Base-by-base conservation (phyloP, 805 yeast genomes). In the Nakazawaea molendinolei region DNA sequence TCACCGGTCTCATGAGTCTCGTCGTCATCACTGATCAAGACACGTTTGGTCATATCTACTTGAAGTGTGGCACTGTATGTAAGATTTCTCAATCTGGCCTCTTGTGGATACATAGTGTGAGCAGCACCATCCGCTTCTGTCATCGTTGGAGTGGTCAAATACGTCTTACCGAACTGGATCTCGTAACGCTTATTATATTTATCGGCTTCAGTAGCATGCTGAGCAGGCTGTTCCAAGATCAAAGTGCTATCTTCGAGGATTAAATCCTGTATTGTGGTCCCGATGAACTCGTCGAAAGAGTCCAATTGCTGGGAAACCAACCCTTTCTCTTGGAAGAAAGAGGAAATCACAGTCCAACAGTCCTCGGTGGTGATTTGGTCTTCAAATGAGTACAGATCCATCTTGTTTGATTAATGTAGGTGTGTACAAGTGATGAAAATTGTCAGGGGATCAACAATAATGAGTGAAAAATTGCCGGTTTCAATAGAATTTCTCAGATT, bases 121-220 rank as follows among this genome's bases (percentile, higher is more conserved):
- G 97, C 90, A n/a, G 95, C 87, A 67, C 99, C 99, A 65, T 92
- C 99, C 13, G 97, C 95, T 66, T 92, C 99, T 15, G 97, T 94
- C 75, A 92, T 95, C 33, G 95, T 86, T 31, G 99, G 99, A 52
- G 89, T 84, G 18, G 97, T 87, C 48, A 92, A 78, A 61, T 84
- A 92, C 52, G 94, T 92, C 59, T 90, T 94, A 46, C 98, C 99
- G 63, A 92, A 92, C n/a, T 89, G 79, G 56, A 92, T 92, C 61
- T 90, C 97, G 53, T 87, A 94, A 47, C 97, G 76, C 63, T 87
- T 81, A 61, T 85, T 87, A 49, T 86, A 76, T 56, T 86, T 83
- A 58, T 92, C 98, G 40, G 76, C 74, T 49, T 89, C 95, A 24
- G 89, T 78, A 3, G 94, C 80, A 56, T 92, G 97, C 62, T 94